Conservation (phyloP, 202 grass and related monocot species). For the Carex sylvatica region DNA sequence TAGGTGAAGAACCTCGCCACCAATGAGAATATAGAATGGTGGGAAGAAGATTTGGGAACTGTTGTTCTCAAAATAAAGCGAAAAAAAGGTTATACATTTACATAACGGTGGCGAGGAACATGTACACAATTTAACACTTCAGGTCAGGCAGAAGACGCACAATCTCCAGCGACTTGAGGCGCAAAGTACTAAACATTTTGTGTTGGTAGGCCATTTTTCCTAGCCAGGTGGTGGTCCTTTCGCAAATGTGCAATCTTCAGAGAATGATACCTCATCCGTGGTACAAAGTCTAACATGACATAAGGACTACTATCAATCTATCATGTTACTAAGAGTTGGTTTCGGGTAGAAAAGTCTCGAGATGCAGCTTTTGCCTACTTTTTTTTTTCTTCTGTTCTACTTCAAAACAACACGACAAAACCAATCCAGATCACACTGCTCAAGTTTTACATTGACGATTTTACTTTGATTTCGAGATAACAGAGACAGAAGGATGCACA, state of each 20-base stretch:
- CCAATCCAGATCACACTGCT: neutral
- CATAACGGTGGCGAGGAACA: slow-evolving; percentile 13
- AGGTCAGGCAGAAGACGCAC: slow-evolving; percentile 80
- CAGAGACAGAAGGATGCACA: neutral
- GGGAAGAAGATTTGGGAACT: too few relatives aligned
- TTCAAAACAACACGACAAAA: neutral
- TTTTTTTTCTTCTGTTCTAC: neutral
- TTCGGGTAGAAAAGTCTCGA: neutral
- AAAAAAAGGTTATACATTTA: too few relatives aligned
- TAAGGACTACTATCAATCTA: too few relatives aligned
- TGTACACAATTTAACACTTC: slow-evolving; percentile 93
- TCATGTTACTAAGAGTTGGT: too few relatives aligned
- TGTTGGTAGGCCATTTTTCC: too few relatives aligned
- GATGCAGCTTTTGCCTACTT: neutral
- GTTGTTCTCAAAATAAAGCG: too few relatives aligned
- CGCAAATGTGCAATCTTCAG: too few relatives aligned
- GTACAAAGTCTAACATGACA: too few relatives aligned
- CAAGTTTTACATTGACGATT: neutral
- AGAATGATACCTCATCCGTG: too few relatives aligned
- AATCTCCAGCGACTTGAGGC: slow-evolving; percentile 61
- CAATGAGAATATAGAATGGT: too few relatives aligned
- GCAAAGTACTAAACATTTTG: slow-evolving; percentile 14
- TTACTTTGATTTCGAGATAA: neutral
- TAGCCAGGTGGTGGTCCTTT: too few relatives aligned
- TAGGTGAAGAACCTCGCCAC: too few relatives aligned